Evolutionary conservation across 768 basidiomycete genomes (phyloP), one percentile per base, ranked within the genome.

Genomic region (Amanita brunnescens): DNA sequence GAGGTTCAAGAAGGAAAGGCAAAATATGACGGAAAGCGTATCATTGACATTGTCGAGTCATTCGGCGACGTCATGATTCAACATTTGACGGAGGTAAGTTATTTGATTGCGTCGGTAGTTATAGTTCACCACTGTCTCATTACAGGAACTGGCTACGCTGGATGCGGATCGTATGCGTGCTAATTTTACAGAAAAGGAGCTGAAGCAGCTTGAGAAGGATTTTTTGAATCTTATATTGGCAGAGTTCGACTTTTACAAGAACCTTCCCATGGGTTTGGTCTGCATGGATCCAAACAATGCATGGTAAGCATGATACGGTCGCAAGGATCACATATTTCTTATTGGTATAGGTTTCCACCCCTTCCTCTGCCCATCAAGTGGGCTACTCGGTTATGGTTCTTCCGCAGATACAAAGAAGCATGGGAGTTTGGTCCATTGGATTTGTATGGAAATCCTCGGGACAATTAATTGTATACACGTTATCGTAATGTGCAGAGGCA

Each of bases 1-100:
- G 77, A 80, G 32, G 77, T 84, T 8, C 75, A 79, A 58, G 77
- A 72, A 40, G 72, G 83, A 30, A 75, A 79, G 33, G 67, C 71
- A 44, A 71, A 77, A 54, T 84, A 84, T 57, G 77, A 81, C 54
- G 61, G 57, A 0, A 38, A 54, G 9, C 32, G 51, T 12, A 46
- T 66, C n/a, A 24, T 63, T 3, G 49, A 51, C 2, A 63, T 59
- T 43, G 57, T 67, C 38, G 57, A 63, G 33, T 39, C 40, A 6
- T 67, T 67, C 30, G 55, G 56, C 2, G 67, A 67, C 20, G 45
- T 24, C 5, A 58, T 67, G 51, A 54, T 66, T 1, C 21, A 57
- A 14, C 67, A 69, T 47, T 52, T 69, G 59, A 63, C 38, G 63
- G 63, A 38, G 32, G 61, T 54, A 16, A n/a, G 13, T 8, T 20